Base-by-base conservation (phyloP, 2,329 filamentous ascomycete species). In the Nemania serpens region DNA sequence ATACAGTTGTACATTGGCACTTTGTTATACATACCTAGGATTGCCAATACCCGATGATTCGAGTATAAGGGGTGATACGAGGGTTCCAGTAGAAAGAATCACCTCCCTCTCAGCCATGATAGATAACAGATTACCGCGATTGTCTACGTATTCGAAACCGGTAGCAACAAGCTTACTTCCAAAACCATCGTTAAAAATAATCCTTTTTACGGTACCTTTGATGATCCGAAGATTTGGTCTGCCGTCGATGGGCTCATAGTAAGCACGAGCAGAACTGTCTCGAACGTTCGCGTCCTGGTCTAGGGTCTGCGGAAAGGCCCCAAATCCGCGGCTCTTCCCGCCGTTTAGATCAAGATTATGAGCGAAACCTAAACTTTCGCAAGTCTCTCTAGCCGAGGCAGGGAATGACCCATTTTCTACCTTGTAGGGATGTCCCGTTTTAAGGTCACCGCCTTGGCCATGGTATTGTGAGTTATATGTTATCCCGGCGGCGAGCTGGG, bases 11-110 rank as follows among this genome's bases (percentile, higher is more conserved):
- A 36, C 34, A 36, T 36, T 36, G 7, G 34, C 34, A 12, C 4
- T 39, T 39, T 39, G 11, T 5, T 39, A 10, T 39, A 4, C 36
- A 12, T 39, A 5, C 36, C 11, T 5, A n/a, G 52, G 17, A 17
- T 55, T 55, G 18, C 52, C 52, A 9, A 55, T 36, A 3, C 52
- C 52, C 1, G 52, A 55, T 11, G 25, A 15, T 25, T 55, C 52
- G 9, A 55, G 42, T 13, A 55, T 55, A 10, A 55, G 29, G 2
- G 52, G 52, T 11, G 52, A 36, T 17, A 33, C 10, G 52, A 47
- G 17, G 20, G 52, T 55, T 5, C 52, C 52, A 3, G 52, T 22
- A 11, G 52, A 55, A 1, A 55, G 18, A 18, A 55, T 47, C 22
- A 47, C 52, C 52, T 55, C 52, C 17, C 43, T 39, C 22, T 37